Conservation (phyloP, 441 rosid species). For the Hura crepitans region DNA sequence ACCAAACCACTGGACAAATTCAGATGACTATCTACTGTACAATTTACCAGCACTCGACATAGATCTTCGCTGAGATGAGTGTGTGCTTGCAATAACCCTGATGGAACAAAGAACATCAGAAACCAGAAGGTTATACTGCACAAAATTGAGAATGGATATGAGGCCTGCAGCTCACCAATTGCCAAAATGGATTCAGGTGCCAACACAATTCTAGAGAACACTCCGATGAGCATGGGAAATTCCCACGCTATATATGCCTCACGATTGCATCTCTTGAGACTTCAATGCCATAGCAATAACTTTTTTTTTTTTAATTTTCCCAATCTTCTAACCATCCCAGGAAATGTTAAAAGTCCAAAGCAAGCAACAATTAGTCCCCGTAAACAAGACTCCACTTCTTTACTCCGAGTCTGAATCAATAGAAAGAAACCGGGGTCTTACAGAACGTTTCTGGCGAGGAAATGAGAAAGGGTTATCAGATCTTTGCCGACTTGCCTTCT, state of each 20-base stretch:
- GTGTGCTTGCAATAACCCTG: conserved; percentile 25
- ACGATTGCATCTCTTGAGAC: conserved; percentile 5
- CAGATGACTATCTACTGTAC: conserved; percentile 34
- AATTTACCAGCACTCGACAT: conserved; percentile 29
- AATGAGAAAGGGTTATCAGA: conserved; percentile 65
- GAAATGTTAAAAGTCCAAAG: conserved; percentile 10
- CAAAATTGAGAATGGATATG: conserved; percentile 2
- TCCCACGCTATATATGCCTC: conserved; percentile 1
- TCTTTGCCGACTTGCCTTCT: conserved; percentile 66
- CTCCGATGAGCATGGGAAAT: conserved; percentile 4
- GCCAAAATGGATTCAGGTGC: conserved; percentile 25
- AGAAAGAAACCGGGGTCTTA: conserved; percentile 69
- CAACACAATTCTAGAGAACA: conserved; percentile 12
- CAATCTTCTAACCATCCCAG: conserved; percentile 23
- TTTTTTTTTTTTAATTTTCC: conserved; percentile 11
- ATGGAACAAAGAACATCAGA: conserved; percentile 20
- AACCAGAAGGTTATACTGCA: conserved; percentile 14
- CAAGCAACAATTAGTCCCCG: conserved; percentile 15
- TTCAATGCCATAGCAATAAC: conserved; percentile 5
- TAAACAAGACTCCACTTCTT: conserved; percentile 19
- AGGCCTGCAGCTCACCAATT: conserved; percentile 31
- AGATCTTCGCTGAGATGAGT: conserved; percentile 16
- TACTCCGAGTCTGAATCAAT: conserved; percentile 82
- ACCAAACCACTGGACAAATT: conserved; percentile 22
- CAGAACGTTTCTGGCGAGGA: conserved; percentile 90